These are phyloP conservation scores for Multifurca ochricompacta DNA, from an alignment of 768 basidiomycete species.

Conservation along the genomic window DNA sequence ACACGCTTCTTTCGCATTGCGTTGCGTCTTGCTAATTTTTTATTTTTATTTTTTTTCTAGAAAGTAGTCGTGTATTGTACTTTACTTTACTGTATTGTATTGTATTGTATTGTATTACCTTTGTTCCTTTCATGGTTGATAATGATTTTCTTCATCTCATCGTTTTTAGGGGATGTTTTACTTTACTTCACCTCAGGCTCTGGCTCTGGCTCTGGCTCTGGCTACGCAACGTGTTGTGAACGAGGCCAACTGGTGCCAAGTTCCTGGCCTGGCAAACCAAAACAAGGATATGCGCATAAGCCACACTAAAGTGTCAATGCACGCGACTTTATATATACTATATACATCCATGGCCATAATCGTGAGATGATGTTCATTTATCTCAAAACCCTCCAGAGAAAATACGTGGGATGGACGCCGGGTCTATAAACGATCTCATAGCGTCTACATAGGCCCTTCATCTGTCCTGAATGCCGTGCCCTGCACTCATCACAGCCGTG, in stretches of 20 bases:
- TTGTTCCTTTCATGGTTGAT: not conserved
- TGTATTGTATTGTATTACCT: not conserved
- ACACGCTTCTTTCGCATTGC: constrained; percentile 4
- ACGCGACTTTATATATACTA: constrained; percentile 13
- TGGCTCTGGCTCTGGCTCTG: too few species aligned
- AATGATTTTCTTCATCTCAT: not conserved
- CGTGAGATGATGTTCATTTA: constrained; percentile 1
- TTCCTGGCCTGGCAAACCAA: constrained; percentile 3
- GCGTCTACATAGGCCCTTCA: not conserved
- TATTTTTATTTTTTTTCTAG: not conserved
- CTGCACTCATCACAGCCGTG: not conserved
- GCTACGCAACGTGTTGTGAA: constrained; percentile 17
- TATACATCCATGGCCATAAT: constrained; percentile 7
- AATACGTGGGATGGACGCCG: constrained; percentile 13
- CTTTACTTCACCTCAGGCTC: not conserved
- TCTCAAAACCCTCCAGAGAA: not conserved
- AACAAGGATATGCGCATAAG: constrained; percentile 1
- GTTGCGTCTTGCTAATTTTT: not conserved
- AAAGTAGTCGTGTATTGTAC: not conserved
- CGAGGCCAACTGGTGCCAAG: constrained; percentile 11
- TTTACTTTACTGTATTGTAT: constrained; percentile 3
- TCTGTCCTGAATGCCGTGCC: constrained; percentile 1
- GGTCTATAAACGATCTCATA: constrained; percentile 9
- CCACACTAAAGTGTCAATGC: constrained; percentile 5
- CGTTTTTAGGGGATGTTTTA: constrained; percentile 2